These are phyloP conservation scores for Eucalyptus polyanthemos DNA, from an alignment of 345 rosid species.

Conservation along the genomic window DNA sequence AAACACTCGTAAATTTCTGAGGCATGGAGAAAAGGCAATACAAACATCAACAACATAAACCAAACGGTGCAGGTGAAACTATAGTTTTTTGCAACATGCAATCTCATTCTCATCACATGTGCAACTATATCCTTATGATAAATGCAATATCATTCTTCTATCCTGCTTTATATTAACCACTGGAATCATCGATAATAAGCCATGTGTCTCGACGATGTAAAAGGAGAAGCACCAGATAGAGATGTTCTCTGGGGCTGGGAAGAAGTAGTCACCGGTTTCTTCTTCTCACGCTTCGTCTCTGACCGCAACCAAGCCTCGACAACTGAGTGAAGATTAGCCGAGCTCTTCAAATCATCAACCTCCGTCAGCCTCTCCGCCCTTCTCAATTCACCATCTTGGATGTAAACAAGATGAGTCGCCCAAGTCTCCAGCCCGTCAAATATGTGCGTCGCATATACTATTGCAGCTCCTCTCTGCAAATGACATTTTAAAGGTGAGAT, in stretches of 20 bases:
- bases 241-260: slow-evolving; percentile 33
- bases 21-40: background rate
- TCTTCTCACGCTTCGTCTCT: slow-evolving; percentile 55
- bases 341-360: slow-evolving; percentile 45
- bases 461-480: slow-evolving; percentile 74
- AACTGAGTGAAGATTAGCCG: slow-evolving; percentile 64
- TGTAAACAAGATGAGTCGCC: slow-evolving; percentile 83
- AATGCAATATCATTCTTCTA: background rate
- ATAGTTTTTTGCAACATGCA: background rate
- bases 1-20: background rate
- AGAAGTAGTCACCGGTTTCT: slow-evolving; percentile 7
- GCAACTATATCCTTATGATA: no score
- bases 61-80: background rate
- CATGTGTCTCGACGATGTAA: slow-evolving; percentile 77
- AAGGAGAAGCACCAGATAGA: slow-evolving; percentile 44
- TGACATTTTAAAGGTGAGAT: background rate
- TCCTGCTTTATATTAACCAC: background rate
- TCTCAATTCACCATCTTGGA: slow-evolving; percentile 71
- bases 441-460: slow-evolving; percentile 87
- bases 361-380: slow-evolving; percentile 42
- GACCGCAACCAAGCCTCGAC: slow-evolving; percentile 83
- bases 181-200: slow-evolving; percentile 65
- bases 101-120: background rate
- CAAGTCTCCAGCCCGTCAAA: slow-evolving; percentile 89
- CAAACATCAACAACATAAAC: background rate